A percentile compares a stretch with the other conserved stretches of the same genome.
phyloP scores from a whole-genome alignment of 1,284 basidiomycete genomes.

The Coriolopsis trogii region DNA sequence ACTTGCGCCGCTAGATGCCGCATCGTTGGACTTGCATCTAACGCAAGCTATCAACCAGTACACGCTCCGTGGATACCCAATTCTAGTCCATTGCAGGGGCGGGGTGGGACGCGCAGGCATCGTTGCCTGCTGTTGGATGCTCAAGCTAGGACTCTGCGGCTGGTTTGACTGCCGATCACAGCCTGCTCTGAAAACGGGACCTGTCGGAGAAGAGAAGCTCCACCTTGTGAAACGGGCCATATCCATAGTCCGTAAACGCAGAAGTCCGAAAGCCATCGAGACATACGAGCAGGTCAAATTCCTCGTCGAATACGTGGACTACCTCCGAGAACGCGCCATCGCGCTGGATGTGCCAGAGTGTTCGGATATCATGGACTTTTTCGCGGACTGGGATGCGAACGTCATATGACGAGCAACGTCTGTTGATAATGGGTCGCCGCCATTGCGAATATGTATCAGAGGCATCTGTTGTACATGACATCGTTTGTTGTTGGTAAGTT shows the following conservation, averaged over 20 bases:
- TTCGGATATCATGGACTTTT: slow-evolving; percentile 5
- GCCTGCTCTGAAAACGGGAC: neutral
- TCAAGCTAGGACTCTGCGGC: slow-evolving; percentile 88
- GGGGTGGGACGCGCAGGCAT: slow-evolving; percentile 95
- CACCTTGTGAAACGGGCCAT: slow-evolving; percentile 77
- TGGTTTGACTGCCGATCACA: slow-evolving; percentile 54
- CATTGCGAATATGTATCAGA: too few species aligned
- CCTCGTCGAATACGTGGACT: slow-evolving; percentile 78
- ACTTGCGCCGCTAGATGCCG: slow-evolving; percentile 73
- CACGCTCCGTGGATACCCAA: slow-evolving; percentile 73
- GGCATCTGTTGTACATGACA: too few species aligned
- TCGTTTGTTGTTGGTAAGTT: too few species aligned
- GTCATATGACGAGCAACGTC: slow-evolving; percentile 4
- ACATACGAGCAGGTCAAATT: slow-evolving; percentile 92
- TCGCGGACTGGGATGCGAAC: slow-evolving; percentile 17
- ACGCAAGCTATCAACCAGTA: slow-evolving; percentile 72
- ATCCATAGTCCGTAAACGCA: slow-evolving; percentile 68
- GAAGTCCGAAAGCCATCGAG: slow-evolving; percentile 88
- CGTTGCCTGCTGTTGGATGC: slow-evolving; percentile 90
- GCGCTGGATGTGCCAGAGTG: neutral
- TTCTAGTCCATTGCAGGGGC: slow-evolving; percentile 92
- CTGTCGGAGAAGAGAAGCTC: slow-evolving; percentile 51
- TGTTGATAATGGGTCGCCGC: neutral
- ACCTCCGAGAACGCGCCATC: slow-evolving; percentile 46
- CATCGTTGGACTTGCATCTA: slow-evolving; percentile 72